Base-by-base conservation (phyloP, 805 yeast species). In the Candida sonorensis region DNA sequence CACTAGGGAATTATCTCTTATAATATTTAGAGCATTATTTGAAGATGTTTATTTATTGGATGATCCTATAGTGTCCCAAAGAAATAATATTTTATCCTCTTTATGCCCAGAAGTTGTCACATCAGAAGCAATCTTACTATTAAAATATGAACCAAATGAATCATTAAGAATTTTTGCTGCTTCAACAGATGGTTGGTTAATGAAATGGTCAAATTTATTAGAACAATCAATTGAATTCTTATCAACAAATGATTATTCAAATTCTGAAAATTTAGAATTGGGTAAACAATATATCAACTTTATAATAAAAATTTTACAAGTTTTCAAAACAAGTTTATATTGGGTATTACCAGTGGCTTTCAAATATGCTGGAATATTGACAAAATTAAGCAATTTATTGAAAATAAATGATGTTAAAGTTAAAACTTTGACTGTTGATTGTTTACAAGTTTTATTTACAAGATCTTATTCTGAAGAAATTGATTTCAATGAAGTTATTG, bases 21-120 rank as follows among this genome's bases (percentile, higher is more conserved):
- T 82, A 29, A 81, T 92, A 5, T 72, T 85, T 43, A 66, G 96
- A 49, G 86, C 94, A 4, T 59, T 92, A 12, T 92, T 90, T 51
- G 99, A 92, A 59, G 99, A 92, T 52, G 75, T 92, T 9, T 92
- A 86, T 51, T 64, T 94, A 31, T 66, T 92, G 29, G 97, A 92
- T 44, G 99, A 92, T 52, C 81, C 96, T 16, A 73, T 86, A 14
- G 95, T 95, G 2, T 67, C 88, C 21, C 81, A 77, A 44, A 69
- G 97, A 48, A 74, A 81, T 35, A 69, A 75, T n/a, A 70, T 82
- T 1, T 67, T 90, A 23, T 80, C 81, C 31, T 86, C 94, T 20
- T 69, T 86, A 30, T 81, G 95, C 52, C 83, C 90, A 5, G 84
- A 87, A 56, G 73, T 88, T 13, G 77, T 86, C 7, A 76, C 94